Evolutionary conservation across 2,329 filamentous ascomycete species (phyloP).

Genomic region (Monilinia fructicola): DNA sequence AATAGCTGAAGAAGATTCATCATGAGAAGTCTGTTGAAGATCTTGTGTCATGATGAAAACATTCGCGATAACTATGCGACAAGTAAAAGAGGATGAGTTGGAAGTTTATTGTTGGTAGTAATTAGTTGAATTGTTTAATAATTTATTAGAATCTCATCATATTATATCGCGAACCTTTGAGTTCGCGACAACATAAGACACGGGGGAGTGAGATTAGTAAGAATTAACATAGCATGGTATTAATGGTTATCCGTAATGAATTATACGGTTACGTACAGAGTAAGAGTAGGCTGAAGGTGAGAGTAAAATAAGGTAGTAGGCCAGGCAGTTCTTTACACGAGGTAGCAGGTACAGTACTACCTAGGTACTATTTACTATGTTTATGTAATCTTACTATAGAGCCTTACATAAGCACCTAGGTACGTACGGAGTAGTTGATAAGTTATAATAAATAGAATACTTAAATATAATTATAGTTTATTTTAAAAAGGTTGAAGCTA

Average conservation of each 20-base stretch:
- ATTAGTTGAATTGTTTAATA: background rate
- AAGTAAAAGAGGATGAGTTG: background rate
- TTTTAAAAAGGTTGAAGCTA: too few species aligned
- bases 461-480: too few species aligned
- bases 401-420: too few species aligned
- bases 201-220: conserved; percentile 18
- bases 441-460: too few species aligned
- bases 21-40: conserved; percentile 33
- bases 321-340: too few species aligned
- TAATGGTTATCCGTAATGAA: background rate
- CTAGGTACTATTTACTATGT: too few species aligned
- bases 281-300: too few species aligned
- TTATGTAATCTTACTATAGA: too few species aligned
- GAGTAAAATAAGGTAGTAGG: too few species aligned
- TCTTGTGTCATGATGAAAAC: conserved; percentile 40
- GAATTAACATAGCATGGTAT: background rate
- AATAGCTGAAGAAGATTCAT: conserved; percentile 21
- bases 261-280: too few species aligned
- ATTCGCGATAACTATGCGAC: conserved; percentile 35
- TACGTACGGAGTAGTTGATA: too few species aligned
- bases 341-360: too few species aligned
- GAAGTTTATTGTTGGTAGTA: background rate
- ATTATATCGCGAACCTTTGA: conserved; percentile 9
- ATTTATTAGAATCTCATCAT: conserved; percentile 3
- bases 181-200: conserved; percentile 8